Evolutionary conservation across 441 rosid genomes (phyloP), one percentile per base, ranked within the genome.

Genomic region (Adansonia rubrostipa): DNA sequence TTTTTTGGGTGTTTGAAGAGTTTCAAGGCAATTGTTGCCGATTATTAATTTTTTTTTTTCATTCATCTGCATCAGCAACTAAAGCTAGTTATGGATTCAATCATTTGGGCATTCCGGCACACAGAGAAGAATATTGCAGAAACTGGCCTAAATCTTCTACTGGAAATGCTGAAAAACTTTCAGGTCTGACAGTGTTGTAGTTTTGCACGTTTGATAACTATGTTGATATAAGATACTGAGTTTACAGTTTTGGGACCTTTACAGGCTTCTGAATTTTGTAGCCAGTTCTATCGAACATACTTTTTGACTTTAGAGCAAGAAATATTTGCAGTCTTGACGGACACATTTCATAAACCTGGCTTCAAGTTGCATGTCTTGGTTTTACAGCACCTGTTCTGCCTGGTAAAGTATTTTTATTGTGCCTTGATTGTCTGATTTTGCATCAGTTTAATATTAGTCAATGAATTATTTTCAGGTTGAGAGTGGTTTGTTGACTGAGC

Each of bases 71-170:
- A 50, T 48, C 92, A 97, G 99, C 99, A 97, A 93, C 80, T 97
- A 36, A 97, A 93, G 89, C 92, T 97, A 69, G 99, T 97, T 44
- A 95, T 97, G 98, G 99, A 97, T 84, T 93, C 99, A 50, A 97
- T 97, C 71, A 97, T 97, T 77, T 95, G 99, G 99, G 99, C 99
- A 76, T 97, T 97, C 84, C 93, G 99, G 88, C 99, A 97, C 86
- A 97, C 99, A 4, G 99, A 97, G 83, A 87, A 98, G 86, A 97
- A 97, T 80, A 97, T 97, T 14, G 99, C 98, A 28, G 99, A 97
- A 86, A 97, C 99, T 53, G 99, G 99, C 81, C 85, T 97, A 67
- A 97, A 89, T 87, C 93, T 97, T 33, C 79, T 97, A 61, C 77
- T 97, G 82, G 99, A 91, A 87, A 95, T 97, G 96, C 86, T 95